These are phyloP conservation scores for Fusarium sp. DNA, from an alignment of 2,329 filamentous ascomycete genomes.

Conservation along the genomic window DNA sequence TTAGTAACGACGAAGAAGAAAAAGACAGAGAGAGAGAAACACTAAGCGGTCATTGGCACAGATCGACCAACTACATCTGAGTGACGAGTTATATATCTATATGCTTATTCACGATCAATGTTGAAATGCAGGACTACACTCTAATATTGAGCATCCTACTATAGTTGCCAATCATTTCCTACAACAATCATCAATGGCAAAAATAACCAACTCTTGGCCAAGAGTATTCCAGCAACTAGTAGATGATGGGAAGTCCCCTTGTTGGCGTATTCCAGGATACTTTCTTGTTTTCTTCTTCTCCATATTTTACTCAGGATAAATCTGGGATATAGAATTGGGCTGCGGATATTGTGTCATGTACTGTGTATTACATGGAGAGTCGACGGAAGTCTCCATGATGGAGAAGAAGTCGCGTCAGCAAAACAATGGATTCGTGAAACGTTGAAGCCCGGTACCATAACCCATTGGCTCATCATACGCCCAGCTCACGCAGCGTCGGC, in stretches of 20 bases:
- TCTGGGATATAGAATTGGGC: neutral
- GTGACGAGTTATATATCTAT: neutral
- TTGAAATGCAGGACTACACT: slow-evolving; percentile 1
- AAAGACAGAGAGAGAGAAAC: neutral
- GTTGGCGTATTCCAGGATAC: neutral
- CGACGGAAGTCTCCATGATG: neutral
- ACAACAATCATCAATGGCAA: neutral
- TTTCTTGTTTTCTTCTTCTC: neutral
- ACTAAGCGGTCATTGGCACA: neutral
- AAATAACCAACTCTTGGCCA: slow-evolving; percentile 16
- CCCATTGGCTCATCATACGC: slow-evolving; percentile 1
- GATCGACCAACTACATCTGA: neutral
- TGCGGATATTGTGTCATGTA: neutral
- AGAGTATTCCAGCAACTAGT: neutral
- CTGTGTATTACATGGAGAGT: neutral
- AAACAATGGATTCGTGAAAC: slow-evolving; percentile 25
- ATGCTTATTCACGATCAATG: neutral
- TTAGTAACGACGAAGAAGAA: neutral
- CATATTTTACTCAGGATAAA: neutral
- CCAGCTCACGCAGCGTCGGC: slow-evolving; percentile 15
- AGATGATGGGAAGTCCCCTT: neutral
- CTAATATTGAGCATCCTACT: neutral
- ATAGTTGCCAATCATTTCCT: neutral
- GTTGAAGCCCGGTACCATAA: slow-evolving; percentile 16
- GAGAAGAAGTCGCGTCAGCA: slow-evolving; percentile 11